phyloP scores from a whole-genome alignment of 306 rosid genomes.

The Oxytropis ochrocephala region DNA sequence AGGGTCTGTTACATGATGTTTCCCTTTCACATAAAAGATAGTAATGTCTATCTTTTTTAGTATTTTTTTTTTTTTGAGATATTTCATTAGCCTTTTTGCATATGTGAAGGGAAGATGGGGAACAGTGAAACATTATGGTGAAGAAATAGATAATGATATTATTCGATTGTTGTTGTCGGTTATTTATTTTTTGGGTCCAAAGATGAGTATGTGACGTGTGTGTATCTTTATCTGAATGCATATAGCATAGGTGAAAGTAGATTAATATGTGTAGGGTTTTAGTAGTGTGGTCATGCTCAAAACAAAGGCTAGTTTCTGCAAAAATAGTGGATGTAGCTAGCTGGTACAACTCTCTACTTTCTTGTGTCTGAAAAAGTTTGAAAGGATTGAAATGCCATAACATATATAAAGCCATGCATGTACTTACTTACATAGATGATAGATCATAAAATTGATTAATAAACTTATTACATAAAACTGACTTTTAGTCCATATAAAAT shows the following conservation, averaged over 20 bases:
- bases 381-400: constrained; percentile 38
- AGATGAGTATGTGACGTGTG: constrained; percentile 24
- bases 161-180: constrained; percentile 43
- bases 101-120: not conserved
- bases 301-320: constrained; percentile 28
- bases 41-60: too few relatives aligned
- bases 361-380: constrained; percentile 24
- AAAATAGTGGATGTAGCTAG: constrained; percentile 16
- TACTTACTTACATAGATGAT: too few relatives aligned
- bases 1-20: constrained; percentile 16
- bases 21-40: constrained; percentile 18
- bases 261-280: constrained; percentile 19
- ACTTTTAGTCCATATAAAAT: too few relatives aligned
- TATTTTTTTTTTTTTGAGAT: constrained; percentile 13
- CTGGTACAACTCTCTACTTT: constrained; percentile 11
- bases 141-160: constrained; percentile 37
- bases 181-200: not conserved
- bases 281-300: constrained; percentile 30
- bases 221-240: not conserved
- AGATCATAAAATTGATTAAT: too few relatives aligned
- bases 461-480: too few relatives aligned
- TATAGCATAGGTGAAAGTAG: constrained; percentile 11
- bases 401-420: not conserved
- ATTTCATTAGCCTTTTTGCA: not conserved
- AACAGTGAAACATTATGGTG: not conserved